Percentiles rank a stretch among this genome's conserved stretches.
Conservation (phyloP, 169 alveolate genomes). For the Plasmodium knowlesi region DNA sequence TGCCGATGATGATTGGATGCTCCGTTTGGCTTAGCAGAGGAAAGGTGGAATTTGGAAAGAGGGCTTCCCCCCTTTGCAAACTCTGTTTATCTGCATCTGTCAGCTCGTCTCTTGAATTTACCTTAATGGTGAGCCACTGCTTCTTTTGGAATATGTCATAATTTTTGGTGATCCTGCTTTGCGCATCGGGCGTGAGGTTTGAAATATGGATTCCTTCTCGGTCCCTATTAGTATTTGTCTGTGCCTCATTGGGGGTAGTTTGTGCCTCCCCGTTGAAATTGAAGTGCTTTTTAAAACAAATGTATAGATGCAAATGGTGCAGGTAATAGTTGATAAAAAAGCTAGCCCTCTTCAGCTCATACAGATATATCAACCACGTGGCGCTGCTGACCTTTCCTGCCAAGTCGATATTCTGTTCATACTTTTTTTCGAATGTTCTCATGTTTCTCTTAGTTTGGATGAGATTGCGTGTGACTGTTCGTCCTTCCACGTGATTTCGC, state of each 20-base stretch:
- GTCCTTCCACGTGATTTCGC: not conserved
- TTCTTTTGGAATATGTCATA: not conserved
- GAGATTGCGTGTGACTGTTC: not conserved
- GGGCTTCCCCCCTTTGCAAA: not conserved
- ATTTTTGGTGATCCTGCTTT: not conserved
- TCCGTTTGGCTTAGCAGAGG: not conserved
- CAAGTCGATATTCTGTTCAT: conserved; percentile 81
- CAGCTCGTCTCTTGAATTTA: not conserved
- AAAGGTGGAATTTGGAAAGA: not conserved
- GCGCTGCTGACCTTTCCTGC: conserved; percentile 91
- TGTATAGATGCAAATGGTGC: conserved; percentile 39
- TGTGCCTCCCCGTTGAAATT: not conserved
- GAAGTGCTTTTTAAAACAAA: conserved; percentile 27
- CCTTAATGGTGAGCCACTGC: conserved; percentile 8
- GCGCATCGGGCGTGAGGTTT: not conserved
- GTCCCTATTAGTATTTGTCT: not conserved
- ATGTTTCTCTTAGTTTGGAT: not conserved
- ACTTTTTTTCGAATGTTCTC: conserved; percentile 58
- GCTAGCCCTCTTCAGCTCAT: conserved; percentile 87
- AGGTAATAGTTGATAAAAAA: conserved; percentile 63
- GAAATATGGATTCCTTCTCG: not conserved
- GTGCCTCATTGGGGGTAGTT: not conserved
- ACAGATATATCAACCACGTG: conserved; percentile 91
- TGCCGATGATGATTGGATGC: not conserved
- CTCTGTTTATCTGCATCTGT: not conserved